These are phyloP conservation scores for Vanrija sp. DNA, from an alignment of 1,284 basidiomycete genomes.

Conservation along the genomic window DNA sequence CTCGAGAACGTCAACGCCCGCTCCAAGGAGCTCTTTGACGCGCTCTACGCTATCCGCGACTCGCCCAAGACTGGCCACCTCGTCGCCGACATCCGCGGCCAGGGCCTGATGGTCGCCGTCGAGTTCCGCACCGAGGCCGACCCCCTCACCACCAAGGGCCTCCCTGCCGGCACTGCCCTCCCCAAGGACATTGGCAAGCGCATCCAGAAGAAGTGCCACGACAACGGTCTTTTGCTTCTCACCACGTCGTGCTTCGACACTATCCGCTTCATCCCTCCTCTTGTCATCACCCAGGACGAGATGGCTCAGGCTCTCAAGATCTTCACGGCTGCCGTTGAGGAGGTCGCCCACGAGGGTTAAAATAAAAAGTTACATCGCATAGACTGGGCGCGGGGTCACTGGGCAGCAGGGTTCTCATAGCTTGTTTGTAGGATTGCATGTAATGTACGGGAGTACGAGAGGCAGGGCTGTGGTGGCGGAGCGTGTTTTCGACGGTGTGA, in stretches of 20 bases:
- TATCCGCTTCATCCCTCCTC: conserved; percentile 64
- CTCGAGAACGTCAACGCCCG: conserved; percentile 72
- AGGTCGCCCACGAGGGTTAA: conserved; percentile 58
- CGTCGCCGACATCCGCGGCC: conserved; percentile 51
- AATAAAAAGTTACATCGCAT: background rate
- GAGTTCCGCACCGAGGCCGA: conserved; percentile 34
- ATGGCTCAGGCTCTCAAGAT: conserved; percentile 59
- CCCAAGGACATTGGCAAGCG: conserved; percentile 66
- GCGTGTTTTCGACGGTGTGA: no score
- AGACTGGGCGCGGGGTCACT: no score
- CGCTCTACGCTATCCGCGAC: conserved; percentile 52
- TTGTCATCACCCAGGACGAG: conserved; percentile 63
- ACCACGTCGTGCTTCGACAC: conserved; percentile 50
- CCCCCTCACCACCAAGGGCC: conserved; percentile 28
- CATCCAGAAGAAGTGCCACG: conserved; percentile 75
- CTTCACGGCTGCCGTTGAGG: conserved; percentile 61
- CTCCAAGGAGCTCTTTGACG: conserved; percentile 66
- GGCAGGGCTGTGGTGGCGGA: no score
- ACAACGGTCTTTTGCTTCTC: conserved; percentile 71
- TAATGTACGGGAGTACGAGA: no score
- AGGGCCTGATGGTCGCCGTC: conserved; percentile 49
- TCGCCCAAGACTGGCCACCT: conserved; percentile 52
- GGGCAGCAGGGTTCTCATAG: no score
- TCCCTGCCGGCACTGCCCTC: conserved; percentile 48
- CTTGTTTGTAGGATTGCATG: no score